Evolutionary conservation across 805 yeast genomes (phyloP), one percentile per base, ranked within the genome.

Genomic region (Saturnispora halmiae): DNA sequence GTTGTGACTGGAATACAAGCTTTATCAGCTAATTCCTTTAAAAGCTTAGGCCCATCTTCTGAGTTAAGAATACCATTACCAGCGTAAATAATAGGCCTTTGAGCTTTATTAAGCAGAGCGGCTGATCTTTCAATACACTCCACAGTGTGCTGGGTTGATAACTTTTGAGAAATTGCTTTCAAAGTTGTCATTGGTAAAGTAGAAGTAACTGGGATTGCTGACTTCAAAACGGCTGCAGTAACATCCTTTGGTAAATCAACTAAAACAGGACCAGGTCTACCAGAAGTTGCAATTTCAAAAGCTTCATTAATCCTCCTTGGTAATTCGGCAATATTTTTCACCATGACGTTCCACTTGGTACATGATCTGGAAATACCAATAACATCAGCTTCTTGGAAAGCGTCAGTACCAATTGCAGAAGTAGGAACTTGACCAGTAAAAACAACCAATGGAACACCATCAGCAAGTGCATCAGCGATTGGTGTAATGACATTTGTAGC

Each of bases 311-410:
- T 90, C 58, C 97, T 75, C 55, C 85, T 75, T 46, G 98, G 98
- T 51, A 92, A 70, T 65, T 92, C 98, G 41, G 88, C 90, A 39
- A 92, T 90, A 58, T 75, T 75, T 64, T 86, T 92, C 44, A 92
- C 96, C 98, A 92, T 92, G 30, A 88, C 96, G 59, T 94, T 92
- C 98, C 98, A 92, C 64, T 92, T 92, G 46, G 98, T 87, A 71
- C 98, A 92, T 6, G 95, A 79, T 60, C 98, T 77, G 4, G 97
- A 85, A 56, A 92, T 92, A 54, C 97, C 98, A 35, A 92, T 77
- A 40, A 90, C 94, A 59, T 92, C 98, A 38, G 98, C 98, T 69
- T 92, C 98, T 70, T 92, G 98, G 80, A 92, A 92, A 21, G 97
- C 94, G 62, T 92, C 98, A 11, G 97, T 90, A 56, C 98, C 98